These are phyloP conservation scores for Ogataea haglerorum DNA, from an alignment of 805 yeast species.

Conservation along the genomic window DNA sequence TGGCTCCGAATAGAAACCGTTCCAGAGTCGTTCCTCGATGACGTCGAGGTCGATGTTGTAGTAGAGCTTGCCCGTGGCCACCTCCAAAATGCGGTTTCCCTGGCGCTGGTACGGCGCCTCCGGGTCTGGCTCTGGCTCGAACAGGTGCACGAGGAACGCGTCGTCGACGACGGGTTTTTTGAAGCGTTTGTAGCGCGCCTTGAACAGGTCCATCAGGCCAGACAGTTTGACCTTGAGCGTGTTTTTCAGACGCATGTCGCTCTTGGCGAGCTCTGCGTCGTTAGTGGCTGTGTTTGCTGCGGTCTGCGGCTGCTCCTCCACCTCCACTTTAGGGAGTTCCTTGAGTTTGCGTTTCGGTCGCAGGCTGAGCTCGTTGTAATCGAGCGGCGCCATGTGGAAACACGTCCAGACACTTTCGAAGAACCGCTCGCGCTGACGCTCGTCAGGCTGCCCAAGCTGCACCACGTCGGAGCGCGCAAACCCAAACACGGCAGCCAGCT, in stretches of 20 bases:
- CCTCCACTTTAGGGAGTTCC: slow-evolving; percentile 10
- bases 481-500: slow-evolving; percentile 57
- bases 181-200: slow-evolving; percentile 82
- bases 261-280: slow-evolving; percentile 38
- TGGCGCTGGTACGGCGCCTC: slow-evolving; percentile 43
- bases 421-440: slow-evolving; percentile 49
- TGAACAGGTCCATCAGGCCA: slow-evolving; percentile 85
- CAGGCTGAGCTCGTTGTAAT: slow-evolving; percentile 62
- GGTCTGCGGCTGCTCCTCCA: neutral
- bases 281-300: slow-evolving; percentile 23
- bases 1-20: slow-evolving; percentile 92
- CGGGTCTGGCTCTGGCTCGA: slow-evolving; percentile 54
- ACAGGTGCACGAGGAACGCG: slow-evolving; percentile 63
- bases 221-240: slow-evolving; percentile 80
- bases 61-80: slow-evolving; percentile 65
- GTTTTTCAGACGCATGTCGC: slow-evolving; percentile 81
- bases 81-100: slow-evolving; percentile 78
- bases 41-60: slow-evolving; percentile 91
- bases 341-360: slow-evolving; percentile 49
- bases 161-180: slow-evolving; percentile 90
- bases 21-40: slow-evolving; percentile 94
- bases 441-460: slow-evolving; percentile 39
- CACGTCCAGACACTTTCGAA: slow-evolving; percentile 54
- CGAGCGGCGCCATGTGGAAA: slow-evolving; percentile 63
- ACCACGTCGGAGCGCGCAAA: slow-evolving; percentile 47